Evolutionary conservation across 192 early-diverging fungal species (phyloP), one percentile per base, ranked within the genome.

Genomic region (Coemansia sp.): DNA sequence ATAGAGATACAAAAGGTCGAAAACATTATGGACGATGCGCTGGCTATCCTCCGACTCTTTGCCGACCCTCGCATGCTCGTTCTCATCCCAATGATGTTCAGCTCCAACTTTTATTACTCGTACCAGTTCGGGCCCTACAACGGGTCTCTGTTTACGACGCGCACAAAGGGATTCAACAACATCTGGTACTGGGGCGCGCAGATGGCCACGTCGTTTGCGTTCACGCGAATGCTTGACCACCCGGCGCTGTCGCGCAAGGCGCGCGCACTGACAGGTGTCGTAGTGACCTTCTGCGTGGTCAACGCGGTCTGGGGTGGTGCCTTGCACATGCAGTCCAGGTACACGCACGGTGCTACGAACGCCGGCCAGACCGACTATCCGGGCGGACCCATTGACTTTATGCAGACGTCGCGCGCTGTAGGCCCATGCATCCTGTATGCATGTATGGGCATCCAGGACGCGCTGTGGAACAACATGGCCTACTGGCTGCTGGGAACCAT

Each of bases 401-500:
- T 28, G 16, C 63, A 76, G 35, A 64, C 70, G 25, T 28, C 58
- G 3, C 70, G 80, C 6, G 86, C 85, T 65, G 78, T 73, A 39
- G 82, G 82, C 35, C 79, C 84, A 4, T 71, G 85, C 45, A 70
- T 91, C 61, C 60, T 88, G 27, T 93, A 89, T 59, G 69, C 85
- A 42, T 78, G 82, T 60, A 90, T 87, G 66, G 91, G 90, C 47
- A 59, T 89, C 14, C 81, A 78, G 61, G 90, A 93, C 62, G 85
- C 91, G 20, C 84, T 89, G 53, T 90, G 85, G 79, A 90, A 91
- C 64, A 82, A 78, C 63, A 86, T 76, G 60, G 67, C 74, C 0
- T 91, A 93, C 84, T 93, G 88, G 88, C 64, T 93, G n/a, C 84
- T 91, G 72, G 90, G 91, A 28, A 84, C 90, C 25, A 72, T 90